Evolutionary conservation across 179 eudicot genomes (phyloP).

Genomic region (Amaranthus tricolor): DNA sequence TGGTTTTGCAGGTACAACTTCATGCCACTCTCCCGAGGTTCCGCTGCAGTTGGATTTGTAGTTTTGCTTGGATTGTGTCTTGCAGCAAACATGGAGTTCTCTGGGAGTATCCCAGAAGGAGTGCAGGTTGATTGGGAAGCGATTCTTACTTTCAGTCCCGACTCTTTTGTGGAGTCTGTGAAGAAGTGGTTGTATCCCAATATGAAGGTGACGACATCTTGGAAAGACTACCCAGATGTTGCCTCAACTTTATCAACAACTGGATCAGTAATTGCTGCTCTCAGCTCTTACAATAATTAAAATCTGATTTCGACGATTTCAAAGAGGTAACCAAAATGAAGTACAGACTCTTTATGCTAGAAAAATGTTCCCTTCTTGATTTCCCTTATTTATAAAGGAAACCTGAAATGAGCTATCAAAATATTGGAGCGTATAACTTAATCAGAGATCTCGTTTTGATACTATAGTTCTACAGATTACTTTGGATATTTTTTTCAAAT

Average conservation of each 20-base stretch:
- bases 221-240: constrained; percentile 92
- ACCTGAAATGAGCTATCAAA: not conserved
- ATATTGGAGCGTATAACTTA: not conserved
- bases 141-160: constrained; percentile 61
- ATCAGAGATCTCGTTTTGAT: not conserved
- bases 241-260: constrained; percentile 77
- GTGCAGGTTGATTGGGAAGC: constrained; percentile 98
- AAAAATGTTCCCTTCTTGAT: not conserved
- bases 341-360: not conserved
- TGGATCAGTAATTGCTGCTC: constrained; percentile 84
- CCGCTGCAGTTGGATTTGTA: constrained; percentile 73
- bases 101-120: constrained; percentile 83
- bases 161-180: constrained; percentile 60
- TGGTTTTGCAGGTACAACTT: constrained; percentile 76
- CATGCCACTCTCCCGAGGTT: constrained; percentile 92
- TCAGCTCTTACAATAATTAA: constrained; percentile 58
- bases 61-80: constrained; percentile 86
- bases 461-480: not conserved
- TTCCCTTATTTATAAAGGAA: not conserved
- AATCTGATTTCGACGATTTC: not conserved
- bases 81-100: constrained; percentile 98
- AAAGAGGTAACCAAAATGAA: constrained; percentile 10
- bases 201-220: constrained; percentile 73
- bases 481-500: not conserved
- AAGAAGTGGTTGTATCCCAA: constrained; percentile 90